Evolutionary conservation across 805 yeast species (phyloP).

Genomic region (Saccharomycopsis fodiens): DNA sequence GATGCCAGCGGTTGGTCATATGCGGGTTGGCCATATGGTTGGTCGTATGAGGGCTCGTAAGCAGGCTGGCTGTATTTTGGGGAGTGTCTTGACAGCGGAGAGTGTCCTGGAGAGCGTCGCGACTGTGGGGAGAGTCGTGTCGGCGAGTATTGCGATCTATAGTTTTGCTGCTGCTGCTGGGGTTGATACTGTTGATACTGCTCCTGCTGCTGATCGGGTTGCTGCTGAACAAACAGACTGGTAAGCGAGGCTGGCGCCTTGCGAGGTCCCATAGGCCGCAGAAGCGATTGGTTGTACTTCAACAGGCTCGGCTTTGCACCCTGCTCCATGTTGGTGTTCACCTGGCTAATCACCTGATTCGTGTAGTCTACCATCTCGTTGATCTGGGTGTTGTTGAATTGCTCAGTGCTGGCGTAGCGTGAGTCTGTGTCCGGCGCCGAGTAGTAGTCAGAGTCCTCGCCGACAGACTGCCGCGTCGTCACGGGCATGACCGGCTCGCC

Average conservation of each 20-base stretch:
- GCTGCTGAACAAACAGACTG: background rate
- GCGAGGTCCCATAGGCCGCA: constrained; percentile 3
- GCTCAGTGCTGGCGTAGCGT: background rate
- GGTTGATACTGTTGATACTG: too few relatives aligned
- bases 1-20: too few relatives aligned
- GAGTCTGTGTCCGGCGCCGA: background rate
- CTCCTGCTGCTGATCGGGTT: too few relatives aligned
- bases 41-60: too few relatives aligned
- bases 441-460: background rate
- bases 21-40: too few relatives aligned
- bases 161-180: too few relatives aligned
- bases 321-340: background rate
- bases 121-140: too few relatives aligned
- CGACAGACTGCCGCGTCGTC: background rate
- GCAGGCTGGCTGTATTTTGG: too few relatives aligned
- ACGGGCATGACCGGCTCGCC: background rate
- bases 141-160: too few relatives aligned
- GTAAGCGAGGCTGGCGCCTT: constrained; percentile 4
- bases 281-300: background rate
- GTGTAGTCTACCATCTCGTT: constrained; percentile 5
- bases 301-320: background rate
- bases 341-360: constrained; percentile 5
- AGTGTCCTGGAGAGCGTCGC: too few relatives aligned
- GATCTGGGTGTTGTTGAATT: background rate
- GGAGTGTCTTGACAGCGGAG: too few relatives aligned